Evolutionary conservation across 2,329 filamentous ascomycete species (phyloP), one percentile per base, ranked within the genome.

Genomic region (Aspergillus ustus): DNA sequence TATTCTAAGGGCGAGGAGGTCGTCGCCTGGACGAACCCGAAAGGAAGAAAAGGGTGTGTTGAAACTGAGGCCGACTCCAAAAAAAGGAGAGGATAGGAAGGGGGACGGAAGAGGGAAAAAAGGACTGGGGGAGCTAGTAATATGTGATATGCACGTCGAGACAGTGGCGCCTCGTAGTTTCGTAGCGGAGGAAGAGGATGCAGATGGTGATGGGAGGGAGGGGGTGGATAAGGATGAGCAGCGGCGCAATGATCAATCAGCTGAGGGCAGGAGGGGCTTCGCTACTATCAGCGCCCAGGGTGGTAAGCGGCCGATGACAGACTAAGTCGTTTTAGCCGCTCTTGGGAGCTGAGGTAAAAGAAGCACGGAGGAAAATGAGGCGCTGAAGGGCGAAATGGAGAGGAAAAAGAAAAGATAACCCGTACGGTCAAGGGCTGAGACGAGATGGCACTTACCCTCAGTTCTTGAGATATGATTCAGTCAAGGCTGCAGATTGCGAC

Each of bases 171-270:
- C 52, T 62, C 37, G 60, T 66, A 63, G 64, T 62, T 49, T 20
- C 44, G 48, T 43, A 44, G 49, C 40, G 56, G 56, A 52, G 57
- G 49, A 61, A 61, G 60, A 65, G 51, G 57, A 40, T 40, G 62
- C 52, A 59, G 52, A 58, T 46, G 53, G 29, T 29, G 53, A 48
- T 50, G 25, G 46, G 49, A 59, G 53, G 48, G 43, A 54, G 59
- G 56, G 63, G 56, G 66, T 63, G 65, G 66, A 59, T 63, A 64
- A 60, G 62, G 63, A 68, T 67, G 65, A 63, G 65, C 65, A 65
- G 63, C 66, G 64, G 61, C 67, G 67, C 66, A 68, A 66, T 67
- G 61, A 68, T 65, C 66, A 68, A 69, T 69, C 67, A 69, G 67
- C 67, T 69, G 67, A 69, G 66, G 52, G 62, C 43, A 62, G 62